A percentile compares a stretch with the other conserved stretches of the same genome.
Evolutionary conservation across 2,329 filamentous ascomycete species (phyloP).

Genomic region (Neurospora sp.): DNA sequence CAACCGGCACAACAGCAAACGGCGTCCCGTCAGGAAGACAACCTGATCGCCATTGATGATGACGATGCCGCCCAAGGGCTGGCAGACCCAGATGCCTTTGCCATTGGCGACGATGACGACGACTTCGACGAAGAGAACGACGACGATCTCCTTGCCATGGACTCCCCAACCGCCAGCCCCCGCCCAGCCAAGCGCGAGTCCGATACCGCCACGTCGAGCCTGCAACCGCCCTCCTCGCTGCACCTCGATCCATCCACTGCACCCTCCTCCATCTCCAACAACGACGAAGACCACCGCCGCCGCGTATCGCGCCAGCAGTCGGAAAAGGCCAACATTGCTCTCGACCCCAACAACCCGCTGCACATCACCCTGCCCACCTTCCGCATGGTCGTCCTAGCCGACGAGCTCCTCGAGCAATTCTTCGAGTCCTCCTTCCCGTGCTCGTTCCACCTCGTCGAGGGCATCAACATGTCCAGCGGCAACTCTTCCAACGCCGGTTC

Average conservation of each 20-base stretch:
- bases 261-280: constrained; percentile 5
- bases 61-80: constrained; percentile 20
- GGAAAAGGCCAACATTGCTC: constrained; percentile 75
- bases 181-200: constrained; percentile 20
- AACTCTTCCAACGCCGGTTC: constrained; percentile 29
- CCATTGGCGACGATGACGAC: constrained; percentile 66
- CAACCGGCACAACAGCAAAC: constrained; percentile 21
- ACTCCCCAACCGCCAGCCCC: constrained; percentile 34
- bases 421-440: constrained; percentile 93
- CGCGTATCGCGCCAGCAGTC: constrained; percentile 55
- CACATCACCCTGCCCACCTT: constrained; percentile 96
- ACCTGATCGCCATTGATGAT: constrained; percentile 13
- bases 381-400: constrained; percentile 94
- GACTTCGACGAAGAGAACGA: constrained; percentile 33
- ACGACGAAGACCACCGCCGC: constrained; percentile 23
- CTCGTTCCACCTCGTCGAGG: constrained; percentile 80
- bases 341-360: constrained; percentile 86
- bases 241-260: constrained; percentile 12
- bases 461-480: constrained; percentile 22
- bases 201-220: constrained; percentile 2
- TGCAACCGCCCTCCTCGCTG: constrained; percentile 17
- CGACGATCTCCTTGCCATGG: constrained; percentile 53
- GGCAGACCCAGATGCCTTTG: constrained; percentile 47
- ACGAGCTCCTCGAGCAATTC: constrained; percentile 91
- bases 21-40: constrained; percentile 8